Evolutionary conservation across 1,284 basidiomycete species (phyloP), one percentile per base, ranked within the genome.

Genomic region (Irpex sp.): DNA sequence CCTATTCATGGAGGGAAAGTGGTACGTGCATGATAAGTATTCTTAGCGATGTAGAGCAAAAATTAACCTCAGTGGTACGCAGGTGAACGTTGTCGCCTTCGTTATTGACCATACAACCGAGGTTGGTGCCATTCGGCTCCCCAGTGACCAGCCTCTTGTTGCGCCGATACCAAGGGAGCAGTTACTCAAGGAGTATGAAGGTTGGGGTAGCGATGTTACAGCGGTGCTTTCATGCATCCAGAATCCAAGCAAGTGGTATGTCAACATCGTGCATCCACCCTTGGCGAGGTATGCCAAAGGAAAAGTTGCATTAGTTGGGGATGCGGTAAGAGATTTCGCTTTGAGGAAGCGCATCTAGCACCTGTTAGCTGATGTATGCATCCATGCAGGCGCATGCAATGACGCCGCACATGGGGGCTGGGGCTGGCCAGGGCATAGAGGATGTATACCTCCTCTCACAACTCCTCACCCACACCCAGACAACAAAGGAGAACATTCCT

Each of bases 401-500:
- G 79, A 70, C 80, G 17, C 85, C 87, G 0, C 84, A 86, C 68
- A 75, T 87, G 13, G 85, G 86, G 1, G 81, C 84, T 0, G 86
- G 86, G 9, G 84, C 84, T 13, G 84, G 85, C 0, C 86, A 88
- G 72, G 86, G 84, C 0, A 77, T 88, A 53, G 87, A 89, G 68
- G 86, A 88, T 66, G 82, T 82, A 0, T 80, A 80, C 50, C 71
- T 83, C 8, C 74, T 89, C 11, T 78, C 78, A 51, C 72, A 76
- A 26, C 74, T 89, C 7, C 78, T 89, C 2, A 68, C 72, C 1
- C 79, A 83, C 65, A 77, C 82, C 1, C 70, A 75, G 61, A 80
- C 82, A 4, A 78, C 74, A 19, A 61, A 68, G 13, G 66, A 69
- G n/a, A 84, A 83, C 66, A 67, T 88, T 13, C 72, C 79, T 65